These are phyloP conservation scores for Escallonia rubra DNA, from an alignment of 129 eudicot genomes.

Conservation along the genomic window DNA sequence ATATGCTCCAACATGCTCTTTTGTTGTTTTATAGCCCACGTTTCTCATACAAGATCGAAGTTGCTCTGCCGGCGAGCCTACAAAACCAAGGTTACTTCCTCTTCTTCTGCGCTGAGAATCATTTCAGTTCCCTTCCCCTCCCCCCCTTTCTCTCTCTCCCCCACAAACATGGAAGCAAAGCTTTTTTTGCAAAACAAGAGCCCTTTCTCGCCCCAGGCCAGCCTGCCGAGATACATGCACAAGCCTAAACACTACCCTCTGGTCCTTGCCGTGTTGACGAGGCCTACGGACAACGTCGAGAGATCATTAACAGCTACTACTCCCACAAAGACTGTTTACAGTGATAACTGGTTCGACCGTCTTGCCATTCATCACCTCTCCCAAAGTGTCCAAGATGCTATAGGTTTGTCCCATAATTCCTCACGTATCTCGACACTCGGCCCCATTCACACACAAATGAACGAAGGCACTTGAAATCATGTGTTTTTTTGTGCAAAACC, in stretches of 20 bases:
- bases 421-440: neutral
- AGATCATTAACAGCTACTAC: neutral
- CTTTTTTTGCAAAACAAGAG: constrained; percentile 10
- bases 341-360: constrained; percentile 60
- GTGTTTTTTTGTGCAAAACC: neutral
- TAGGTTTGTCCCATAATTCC: constrained; percentile 35
- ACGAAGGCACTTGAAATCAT: no score
- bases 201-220: constrained; percentile 5
- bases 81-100: neutral
- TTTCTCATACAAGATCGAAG: neutral
- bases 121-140: neutral
- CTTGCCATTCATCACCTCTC: constrained; percentile 73
- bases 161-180: constrained; percentile 31
- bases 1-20: constrained; percentile 20
- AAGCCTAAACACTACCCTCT: constrained; percentile 7
- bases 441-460: constrained; percentile 6
- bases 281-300: constrained; percentile 6
- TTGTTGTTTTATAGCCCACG: constrained; percentile 15
- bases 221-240: constrained; percentile 6
- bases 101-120: neutral
- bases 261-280: constrained; percentile 30
- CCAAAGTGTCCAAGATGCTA: constrained; percentile 50
- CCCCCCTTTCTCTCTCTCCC: neutral
- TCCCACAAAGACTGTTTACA: constrained; percentile 25
- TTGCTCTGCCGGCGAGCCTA: no score